Evolutionary conservation across 2,329 filamentous ascomycete species (phyloP).

Genomic region (Coccinonectria pachysandricola): DNA sequence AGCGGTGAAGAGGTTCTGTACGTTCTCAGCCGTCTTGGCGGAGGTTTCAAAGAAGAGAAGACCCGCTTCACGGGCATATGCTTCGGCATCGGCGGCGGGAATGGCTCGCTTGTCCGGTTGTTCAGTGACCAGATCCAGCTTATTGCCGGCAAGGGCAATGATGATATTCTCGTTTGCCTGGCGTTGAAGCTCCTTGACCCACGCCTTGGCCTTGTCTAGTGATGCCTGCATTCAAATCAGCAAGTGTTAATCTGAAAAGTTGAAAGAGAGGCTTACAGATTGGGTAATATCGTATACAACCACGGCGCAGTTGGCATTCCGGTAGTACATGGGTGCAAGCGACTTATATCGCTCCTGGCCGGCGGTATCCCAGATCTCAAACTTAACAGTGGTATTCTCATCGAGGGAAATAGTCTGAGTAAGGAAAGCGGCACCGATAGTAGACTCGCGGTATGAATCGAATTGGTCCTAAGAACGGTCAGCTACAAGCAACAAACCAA

Average conservation of each 20-base stretch:
- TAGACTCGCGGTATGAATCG: conserved; percentile 92
- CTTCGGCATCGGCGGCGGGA: conserved; percentile 77
- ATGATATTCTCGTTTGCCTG: conserved; percentile 99
- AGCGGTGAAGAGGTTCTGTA: conserved; percentile 88
- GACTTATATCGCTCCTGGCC: conserved; percentile 99
- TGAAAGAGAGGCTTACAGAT: conserved; percentile 54
- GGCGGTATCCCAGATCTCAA: conserved; percentile 99
- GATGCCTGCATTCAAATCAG: conserved; percentile 55
- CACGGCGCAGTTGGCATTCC: conserved; percentile 97
- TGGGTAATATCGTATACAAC: conserved; percentile 99
- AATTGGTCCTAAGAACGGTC: conserved; percentile 73
- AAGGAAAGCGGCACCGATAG: conserved; percentile 95
- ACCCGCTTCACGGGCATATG: conserved; percentile 86
- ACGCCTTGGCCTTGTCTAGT: conserved; percentile 96
- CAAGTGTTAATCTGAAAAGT: neutral
- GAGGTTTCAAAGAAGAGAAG: conserved; percentile 98
- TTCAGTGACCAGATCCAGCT: conserved; percentile 89
- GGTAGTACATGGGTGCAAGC: conserved; percentile 97
- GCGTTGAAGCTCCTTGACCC: conserved; percentile 97
- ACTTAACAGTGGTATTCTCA: conserved; percentile 97
- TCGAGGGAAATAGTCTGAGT: conserved; percentile 98
- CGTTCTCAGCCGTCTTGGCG: conserved; percentile 94
- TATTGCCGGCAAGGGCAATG: conserved; percentile 95
- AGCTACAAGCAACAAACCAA: conserved; percentile 2
- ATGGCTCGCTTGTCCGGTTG: conserved; percentile 95